A percentile compares a stretch with the other conserved stretches of the same genome.
These are phyloP conservation scores for Asparagopsis taxiformis DNA, from an alignment of 31 red algal genomes.

Conservation along the genomic window DNA sequence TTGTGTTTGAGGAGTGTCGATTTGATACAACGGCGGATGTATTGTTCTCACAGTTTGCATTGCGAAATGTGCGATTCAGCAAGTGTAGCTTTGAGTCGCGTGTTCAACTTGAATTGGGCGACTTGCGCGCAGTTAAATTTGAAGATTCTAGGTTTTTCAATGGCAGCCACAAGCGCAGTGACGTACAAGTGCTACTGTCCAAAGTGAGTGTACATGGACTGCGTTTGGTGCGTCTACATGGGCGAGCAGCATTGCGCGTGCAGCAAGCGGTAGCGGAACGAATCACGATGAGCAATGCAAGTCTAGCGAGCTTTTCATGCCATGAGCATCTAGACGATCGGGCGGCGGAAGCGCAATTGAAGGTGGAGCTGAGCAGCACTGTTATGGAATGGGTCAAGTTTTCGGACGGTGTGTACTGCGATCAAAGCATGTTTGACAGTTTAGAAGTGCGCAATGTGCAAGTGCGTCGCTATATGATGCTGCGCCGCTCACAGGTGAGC, in stretches of 20 bases:
- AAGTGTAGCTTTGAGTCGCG: conserved; percentile 26
- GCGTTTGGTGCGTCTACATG: neutral
- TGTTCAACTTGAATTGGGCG: neutral
- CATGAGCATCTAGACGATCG: conserved; percentile 15
- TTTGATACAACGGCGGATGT: conserved; percentile 33
- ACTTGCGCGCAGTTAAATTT: conserved; percentile 3
- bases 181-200: conserved; percentile 23
- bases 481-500: conserved; percentile 29
- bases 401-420: conserved; percentile 45
- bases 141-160: conserved; percentile 12
- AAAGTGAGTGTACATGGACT: conserved; percentile 20
- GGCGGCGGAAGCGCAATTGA: conserved; percentile 1
- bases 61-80: conserved; percentile 23
- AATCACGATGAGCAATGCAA: conserved; percentile 4
- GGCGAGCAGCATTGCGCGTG: conserved; percentile 13
- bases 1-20: conserved; percentile 47
- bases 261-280: conserved; percentile 16
- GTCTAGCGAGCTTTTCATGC: conserved; percentile 8
- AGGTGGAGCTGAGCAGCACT: conserved; percentile 8
- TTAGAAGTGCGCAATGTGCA: conserved; percentile 15
- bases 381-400: conserved; percentile 25
- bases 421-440: conserved; percentile 16
- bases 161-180: too few species aligned
- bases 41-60: conserved; percentile 32
- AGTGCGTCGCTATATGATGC: conserved; percentile 15